phyloP scores from a whole-genome alignment of 352 stramenopile genomes.

The Phytopythium boreale region DNA sequence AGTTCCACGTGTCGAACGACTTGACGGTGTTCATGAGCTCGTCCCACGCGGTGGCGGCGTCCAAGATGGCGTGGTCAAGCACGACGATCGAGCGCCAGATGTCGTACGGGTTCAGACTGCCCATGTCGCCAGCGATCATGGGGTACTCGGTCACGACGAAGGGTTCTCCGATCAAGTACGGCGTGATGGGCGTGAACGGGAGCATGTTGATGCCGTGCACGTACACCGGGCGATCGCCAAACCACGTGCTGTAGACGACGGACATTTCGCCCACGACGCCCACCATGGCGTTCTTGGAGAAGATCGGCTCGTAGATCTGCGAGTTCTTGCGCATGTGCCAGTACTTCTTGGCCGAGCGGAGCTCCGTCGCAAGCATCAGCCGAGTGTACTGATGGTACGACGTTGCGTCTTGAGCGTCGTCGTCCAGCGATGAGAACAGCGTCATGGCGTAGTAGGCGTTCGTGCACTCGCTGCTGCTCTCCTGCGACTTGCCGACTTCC shows the following conservation, averaged over 20 bases:
- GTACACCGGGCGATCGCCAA: constrained; percentile 63
- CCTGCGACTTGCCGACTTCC: constrained; percentile 93
- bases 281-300: constrained; percentile 77
- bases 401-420: constrained; percentile 22
- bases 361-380: constrained; percentile 90
- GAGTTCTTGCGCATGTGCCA: constrained; percentile 92
- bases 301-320: constrained; percentile 70
- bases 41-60: constrained; percentile 55
- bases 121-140: constrained; percentile 43
- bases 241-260: constrained; percentile 86
- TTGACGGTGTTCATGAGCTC: constrained; percentile 47
- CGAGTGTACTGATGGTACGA: constrained; percentile 87
- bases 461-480: constrained; percentile 93
- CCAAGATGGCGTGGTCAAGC: constrained; percentile 70
- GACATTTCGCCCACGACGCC: constrained; percentile 75
- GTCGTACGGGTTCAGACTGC: constrained; percentile 32
- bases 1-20: constrained; percentile 75
- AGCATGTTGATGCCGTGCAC: constrained; percentile 87
- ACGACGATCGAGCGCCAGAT: constrained; percentile 76
- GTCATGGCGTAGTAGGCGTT: constrained; percentile 96
- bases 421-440: constrained; percentile 75
- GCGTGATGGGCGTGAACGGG: constrained; percentile 73
- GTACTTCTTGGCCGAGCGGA: constrained; percentile 94
- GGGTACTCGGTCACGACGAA: constrained; percentile 59
- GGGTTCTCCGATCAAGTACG: constrained; percentile 50